Conservation (phyloP, 257 asterid species). For the Fraxinus pennsylvanica region DNA sequence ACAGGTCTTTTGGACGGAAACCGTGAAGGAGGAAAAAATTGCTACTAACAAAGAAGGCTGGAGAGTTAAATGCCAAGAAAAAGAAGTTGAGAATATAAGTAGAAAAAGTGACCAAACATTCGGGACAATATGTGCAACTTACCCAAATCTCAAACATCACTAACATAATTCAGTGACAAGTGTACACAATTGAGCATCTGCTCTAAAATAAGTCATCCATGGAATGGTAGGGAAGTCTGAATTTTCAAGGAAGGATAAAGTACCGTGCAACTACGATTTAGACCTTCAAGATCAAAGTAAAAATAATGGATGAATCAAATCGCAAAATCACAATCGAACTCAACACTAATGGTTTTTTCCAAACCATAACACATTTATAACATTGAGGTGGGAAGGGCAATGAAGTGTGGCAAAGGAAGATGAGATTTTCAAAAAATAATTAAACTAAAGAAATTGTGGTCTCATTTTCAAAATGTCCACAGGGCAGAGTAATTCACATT, state of each 20-base stretch:
- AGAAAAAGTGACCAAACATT: not conserved
- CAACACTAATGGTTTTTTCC: not conserved
- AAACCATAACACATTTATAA: not conserved
- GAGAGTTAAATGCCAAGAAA: not conserved
- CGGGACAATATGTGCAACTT: not conserved
- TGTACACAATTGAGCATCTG: not conserved
- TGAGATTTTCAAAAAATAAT: too few relatives aligned
- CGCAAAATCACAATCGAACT: not conserved
- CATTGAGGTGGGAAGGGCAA: too few relatives aligned
- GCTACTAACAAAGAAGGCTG: not conserved
- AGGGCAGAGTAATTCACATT: not conserved
- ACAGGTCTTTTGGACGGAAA: too few relatives aligned
- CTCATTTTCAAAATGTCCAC: too few relatives aligned
- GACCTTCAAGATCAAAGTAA: conserved; percentile 1
- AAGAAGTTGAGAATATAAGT: not conserved
- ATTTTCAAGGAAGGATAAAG: not conserved
- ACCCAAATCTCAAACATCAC: not conserved
- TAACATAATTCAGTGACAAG: not conserved
- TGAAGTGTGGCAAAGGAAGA: too few relatives aligned
- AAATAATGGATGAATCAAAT: not conserved
- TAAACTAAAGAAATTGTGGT: too few relatives aligned
- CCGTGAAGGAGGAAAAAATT: not conserved
- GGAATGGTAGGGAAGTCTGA: not conserved
- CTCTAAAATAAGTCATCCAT: not conserved
- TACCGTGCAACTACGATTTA: conserved; percentile 1